These are phyloP conservation scores for Aspergillus melleus DNA, from an alignment of 2,329 filamentous ascomycete genomes.

Conservation along the genomic window DNA sequence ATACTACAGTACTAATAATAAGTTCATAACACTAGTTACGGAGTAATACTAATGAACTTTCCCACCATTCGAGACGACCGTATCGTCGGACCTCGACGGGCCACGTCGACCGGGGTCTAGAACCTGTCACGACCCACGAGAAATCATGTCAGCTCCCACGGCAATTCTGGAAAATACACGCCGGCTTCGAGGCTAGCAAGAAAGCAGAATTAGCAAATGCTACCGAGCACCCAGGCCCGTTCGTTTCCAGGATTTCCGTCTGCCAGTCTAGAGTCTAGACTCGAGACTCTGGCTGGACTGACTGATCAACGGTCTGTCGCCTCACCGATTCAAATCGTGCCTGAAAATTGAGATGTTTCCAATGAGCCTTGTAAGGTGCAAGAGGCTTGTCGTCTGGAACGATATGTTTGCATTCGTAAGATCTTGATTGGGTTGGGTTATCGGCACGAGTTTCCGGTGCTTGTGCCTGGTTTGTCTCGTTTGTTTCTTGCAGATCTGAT, in stretches of 20 bases:
- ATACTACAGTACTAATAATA: background rate
- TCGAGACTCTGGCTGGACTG: background rate
- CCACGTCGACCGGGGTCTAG: constrained; percentile 6
- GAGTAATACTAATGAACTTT: background rate
- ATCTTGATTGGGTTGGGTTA: background rate
- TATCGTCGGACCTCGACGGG: too few species aligned
- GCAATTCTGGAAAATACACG: too few species aligned
- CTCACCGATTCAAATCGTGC: background rate
- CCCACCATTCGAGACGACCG: too few species aligned
- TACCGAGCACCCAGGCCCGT: background rate
- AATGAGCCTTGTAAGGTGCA: too few species aligned
- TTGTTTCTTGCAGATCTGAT: background rate
- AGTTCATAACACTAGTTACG: background rate
- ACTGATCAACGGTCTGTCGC: background rate
- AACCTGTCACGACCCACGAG: constrained; percentile 12
- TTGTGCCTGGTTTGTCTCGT: too few species aligned
- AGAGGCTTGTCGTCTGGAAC: too few species aligned
- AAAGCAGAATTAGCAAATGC: background rate
- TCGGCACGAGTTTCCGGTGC: background rate
- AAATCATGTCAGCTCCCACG: background rate
- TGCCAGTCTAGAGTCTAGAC: background rate
- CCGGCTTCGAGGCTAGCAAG: background rate
- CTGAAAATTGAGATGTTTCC: background rate
- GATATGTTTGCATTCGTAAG: too few species aligned
- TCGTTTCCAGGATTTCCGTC: background rate